Evolutionary conservation across 1,139 yeast species (phyloP).

Genomic region (Citeromyces hawaiiensis): DNA sequence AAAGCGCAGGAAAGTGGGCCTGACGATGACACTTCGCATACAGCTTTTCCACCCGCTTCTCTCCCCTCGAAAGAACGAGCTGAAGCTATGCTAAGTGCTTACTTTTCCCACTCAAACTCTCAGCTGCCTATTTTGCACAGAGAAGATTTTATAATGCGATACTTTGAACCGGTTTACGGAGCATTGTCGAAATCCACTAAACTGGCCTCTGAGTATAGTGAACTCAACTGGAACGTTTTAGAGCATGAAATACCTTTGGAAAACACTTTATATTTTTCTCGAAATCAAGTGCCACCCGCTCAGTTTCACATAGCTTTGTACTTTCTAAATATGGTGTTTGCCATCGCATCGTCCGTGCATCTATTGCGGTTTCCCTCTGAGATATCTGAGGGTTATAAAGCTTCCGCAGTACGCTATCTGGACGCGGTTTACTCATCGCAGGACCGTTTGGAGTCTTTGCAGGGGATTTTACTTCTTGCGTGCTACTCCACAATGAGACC

Average conservation of each 20-base stretch:
- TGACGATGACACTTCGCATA: not conserved
- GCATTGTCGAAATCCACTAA: conserved; percentile 36
- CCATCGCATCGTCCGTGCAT: conserved; percentile 67
- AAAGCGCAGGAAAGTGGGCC: conserved; percentile 17
- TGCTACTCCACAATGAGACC: conserved; percentile 67
- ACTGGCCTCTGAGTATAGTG: conserved; percentile 49
- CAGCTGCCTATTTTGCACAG: conserved; percentile 77
- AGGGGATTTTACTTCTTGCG: conserved; percentile 57
- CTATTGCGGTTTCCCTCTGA: conserved; percentile 57
- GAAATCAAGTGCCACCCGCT: conserved; percentile 26
- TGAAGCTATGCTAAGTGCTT: conserved; percentile 47
- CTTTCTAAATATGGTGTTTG: conserved; percentile 64
- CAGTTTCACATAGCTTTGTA: conserved; percentile 32
- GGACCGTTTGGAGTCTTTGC: conserved; percentile 59
- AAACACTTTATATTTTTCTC: conserved; percentile 31
- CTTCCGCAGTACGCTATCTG: conserved; percentile 50
- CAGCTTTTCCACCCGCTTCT: conserved; percentile 23
- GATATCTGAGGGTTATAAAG: conserved; percentile 59
- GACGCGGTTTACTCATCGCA: conserved; percentile 44
- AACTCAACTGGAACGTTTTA: conserved; percentile 23
- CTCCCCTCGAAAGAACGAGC: conserved; percentile 68
- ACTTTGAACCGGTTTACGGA: conserved; percentile 75
- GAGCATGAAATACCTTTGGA: conserved; percentile 13
- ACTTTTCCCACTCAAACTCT: conserved; percentile 68
- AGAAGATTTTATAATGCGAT: conserved; percentile 51